Percentiles rank a stretch among this genome's conserved stretches.
phyloP scores from a whole-genome alignment of 2,329 filamentous ascomycete genomes.

The Trichoderma sp. region DNA sequence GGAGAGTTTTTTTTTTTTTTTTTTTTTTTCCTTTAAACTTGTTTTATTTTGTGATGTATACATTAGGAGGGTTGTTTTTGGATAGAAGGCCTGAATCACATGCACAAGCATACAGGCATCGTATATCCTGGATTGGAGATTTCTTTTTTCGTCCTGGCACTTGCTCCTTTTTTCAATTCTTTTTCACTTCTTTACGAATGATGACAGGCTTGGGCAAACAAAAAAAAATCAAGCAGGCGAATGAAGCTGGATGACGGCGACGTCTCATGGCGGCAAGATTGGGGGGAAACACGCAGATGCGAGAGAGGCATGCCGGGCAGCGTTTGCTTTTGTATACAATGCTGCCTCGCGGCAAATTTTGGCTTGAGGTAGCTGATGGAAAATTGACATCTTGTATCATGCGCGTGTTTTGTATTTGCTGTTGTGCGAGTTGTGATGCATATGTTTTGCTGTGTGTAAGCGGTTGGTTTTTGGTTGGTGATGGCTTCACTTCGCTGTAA shows the following conservation, averaged over 20 bases:
- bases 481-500: neutral
- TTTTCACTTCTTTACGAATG: slow-evolving; percentile 18
- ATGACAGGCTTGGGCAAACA: slow-evolving; percentile 16
- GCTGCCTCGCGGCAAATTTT: slow-evolving; percentile 48
- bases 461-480: neutral
- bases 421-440: too few relatives aligned
- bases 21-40: neutral
- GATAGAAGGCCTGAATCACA: neutral
- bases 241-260: slow-evolving; percentile 1
- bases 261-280: neutral
- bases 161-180: neutral
- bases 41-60: neutral
- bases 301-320: slow-evolving; percentile 11
- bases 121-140: slow-evolving; percentile 8
- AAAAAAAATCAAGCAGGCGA: neutral
- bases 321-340: slow-evolving; percentile 36
- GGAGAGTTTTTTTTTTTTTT: neutral
- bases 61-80: neutral
- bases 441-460: neutral
- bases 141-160: neutral
- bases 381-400: neutral
- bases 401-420: neutral
- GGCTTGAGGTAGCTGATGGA: slow-evolving; percentile 22
- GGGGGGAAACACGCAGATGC: neutral
- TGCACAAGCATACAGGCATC: neutral